Evolutionary conservation across 192 early-diverging fungal genomes (phyloP).

Genomic region (Backusella mclennaniae): DNA sequence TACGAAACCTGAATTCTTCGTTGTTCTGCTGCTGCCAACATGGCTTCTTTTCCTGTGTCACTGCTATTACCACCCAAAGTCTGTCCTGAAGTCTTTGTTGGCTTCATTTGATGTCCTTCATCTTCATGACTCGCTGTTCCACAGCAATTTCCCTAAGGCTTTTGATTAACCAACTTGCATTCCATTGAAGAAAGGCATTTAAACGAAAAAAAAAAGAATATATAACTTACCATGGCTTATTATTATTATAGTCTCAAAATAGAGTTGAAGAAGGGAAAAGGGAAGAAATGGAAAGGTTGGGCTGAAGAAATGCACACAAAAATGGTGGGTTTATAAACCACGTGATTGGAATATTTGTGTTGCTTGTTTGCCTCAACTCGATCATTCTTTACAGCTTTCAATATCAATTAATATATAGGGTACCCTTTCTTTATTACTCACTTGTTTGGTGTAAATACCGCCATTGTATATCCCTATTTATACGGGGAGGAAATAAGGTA

Average conservation of each 20-base stretch:
- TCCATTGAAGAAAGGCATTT: background rate
- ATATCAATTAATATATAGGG: too few relatives aligned
- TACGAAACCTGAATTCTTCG: background rate
- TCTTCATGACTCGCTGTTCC: slow-evolving; percentile 10
- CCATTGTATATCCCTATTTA: too few relatives aligned
- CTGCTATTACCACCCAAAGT: background rate
- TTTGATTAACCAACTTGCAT: background rate
- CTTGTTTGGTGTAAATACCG: too few relatives aligned
- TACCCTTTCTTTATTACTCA: too few relatives aligned
- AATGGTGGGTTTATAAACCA: background rate
- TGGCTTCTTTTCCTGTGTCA: slow-evolving; percentile 2
- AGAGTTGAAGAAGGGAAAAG: background rate
- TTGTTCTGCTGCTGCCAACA: slow-evolving; percentile 11
- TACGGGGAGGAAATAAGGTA: too few relatives aligned
- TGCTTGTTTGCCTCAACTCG: background rate
- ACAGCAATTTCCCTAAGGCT: slow-evolving; percentile 11
- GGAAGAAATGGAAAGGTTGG: background rate
- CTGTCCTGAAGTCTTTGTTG: slow-evolving; percentile 9
- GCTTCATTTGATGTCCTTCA: slow-evolving; percentile 4
- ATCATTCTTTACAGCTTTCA: too few relatives aligned
- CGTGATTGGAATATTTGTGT: background rate
- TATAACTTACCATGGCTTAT: background rate
- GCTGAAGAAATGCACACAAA: background rate
- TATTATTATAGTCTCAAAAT: background rate
- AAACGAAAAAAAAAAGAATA: background rate